A percentile compares a stretch with the other conserved stretches of the same genome.
These are phyloP conservation scores for Schizochytrium sp. DNA, from an alignment of 108 stramenopile species.

Conservation along the genomic window DNA sequence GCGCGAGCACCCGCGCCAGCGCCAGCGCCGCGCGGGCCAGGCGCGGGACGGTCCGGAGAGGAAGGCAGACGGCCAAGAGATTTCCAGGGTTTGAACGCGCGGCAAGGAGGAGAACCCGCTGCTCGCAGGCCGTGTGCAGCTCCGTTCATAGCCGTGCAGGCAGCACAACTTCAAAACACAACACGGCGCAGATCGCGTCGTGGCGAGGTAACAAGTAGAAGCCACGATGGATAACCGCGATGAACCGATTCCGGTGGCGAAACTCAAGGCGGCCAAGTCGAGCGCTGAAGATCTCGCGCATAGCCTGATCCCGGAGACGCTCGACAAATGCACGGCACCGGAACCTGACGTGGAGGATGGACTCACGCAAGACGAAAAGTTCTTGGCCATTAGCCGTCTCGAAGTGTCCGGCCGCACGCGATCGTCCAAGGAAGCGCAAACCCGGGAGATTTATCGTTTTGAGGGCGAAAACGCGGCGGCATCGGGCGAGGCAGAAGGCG, in stretches of 20 bases:
- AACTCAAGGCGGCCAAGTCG: background rate
- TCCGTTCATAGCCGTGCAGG: background rate
- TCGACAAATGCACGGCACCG: slow-evolving; percentile 8
- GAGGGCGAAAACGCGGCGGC: background rate
- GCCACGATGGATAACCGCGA: background rate
- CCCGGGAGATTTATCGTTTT: background rate
- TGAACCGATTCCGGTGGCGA: background rate
- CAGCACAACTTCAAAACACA: background rate
- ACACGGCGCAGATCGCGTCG: background rate
- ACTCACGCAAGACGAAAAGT: slow-evolving; percentile 1
- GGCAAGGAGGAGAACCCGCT: too few species aligned
- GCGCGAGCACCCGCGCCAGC: too few species aligned
- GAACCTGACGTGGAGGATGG: slow-evolving; percentile 14
- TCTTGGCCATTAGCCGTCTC: background rate
- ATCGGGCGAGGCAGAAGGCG: background rate
- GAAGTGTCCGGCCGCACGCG: background rate
- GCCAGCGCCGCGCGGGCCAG: too few species aligned
- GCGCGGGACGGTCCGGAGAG: too few species aligned
- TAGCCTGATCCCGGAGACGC: background rate
- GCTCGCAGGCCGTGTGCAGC: background rate
- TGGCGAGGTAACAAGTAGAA: background rate
- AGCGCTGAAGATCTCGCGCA: background rate
- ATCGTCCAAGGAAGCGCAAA: background rate
- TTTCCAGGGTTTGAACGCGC: too few species aligned
- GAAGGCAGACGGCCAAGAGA: too few species aligned